These are phyloP conservation scores for Penicillium olsonii DNA, from an alignment of 2,329 filamentous ascomycete genomes.

Conservation along the genomic window DNA sequence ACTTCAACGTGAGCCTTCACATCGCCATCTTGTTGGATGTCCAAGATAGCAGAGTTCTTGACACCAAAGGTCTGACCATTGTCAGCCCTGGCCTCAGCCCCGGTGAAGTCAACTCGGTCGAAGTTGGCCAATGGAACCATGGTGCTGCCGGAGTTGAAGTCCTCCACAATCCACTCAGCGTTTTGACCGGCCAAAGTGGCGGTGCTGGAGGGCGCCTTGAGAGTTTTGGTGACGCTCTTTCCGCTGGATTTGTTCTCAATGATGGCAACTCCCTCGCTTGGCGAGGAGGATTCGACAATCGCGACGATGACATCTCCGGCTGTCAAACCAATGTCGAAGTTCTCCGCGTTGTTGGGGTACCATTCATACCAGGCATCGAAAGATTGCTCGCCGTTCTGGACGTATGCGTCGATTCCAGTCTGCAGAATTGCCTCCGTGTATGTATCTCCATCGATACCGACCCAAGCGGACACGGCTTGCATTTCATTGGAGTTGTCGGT, in stretches of 20 bases:
- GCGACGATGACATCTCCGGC: slow-evolving; percentile 50
- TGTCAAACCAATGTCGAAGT: slow-evolving; percentile 52
- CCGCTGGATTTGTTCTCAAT: slow-evolving; percentile 57
- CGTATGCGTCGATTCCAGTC: slow-evolving; percentile 59
- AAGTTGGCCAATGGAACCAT: slow-evolving; percentile 53
- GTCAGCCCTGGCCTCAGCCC: slow-evolving; percentile 30
- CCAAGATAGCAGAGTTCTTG: slow-evolving; percentile 45
- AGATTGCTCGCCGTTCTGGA: slow-evolving; percentile 40
- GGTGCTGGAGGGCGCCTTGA: slow-evolving; percentile 45
- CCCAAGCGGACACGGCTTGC: slow-evolving; percentile 58
- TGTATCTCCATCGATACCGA: slow-evolving; percentile 63
- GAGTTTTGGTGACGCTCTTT: slow-evolving; percentile 53
- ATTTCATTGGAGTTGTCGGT: slow-evolving; percentile 39
- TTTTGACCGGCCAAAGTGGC: slow-evolving; percentile 56
- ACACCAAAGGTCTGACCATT: slow-evolving; percentile 29
- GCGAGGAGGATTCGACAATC: slow-evolving; percentile 41
- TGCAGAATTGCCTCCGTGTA: slow-evolving; percentile 58
- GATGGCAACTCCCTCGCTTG: slow-evolving; percentile 47
- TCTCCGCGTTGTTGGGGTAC: slow-evolving; percentile 59
- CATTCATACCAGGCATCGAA: slow-evolving; percentile 65
- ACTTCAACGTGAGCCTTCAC: slow-evolving; percentile 34
- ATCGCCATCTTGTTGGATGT: slow-evolving; percentile 48
- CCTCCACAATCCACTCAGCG: slow-evolving; percentile 66
- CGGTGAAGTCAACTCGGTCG: slow-evolving; percentile 44
- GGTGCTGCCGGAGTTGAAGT: slow-evolving; percentile 44